phyloP scores from a whole-genome alignment of 352 stramenopile species.

The Phytophthora chlamydospora region DNA sequence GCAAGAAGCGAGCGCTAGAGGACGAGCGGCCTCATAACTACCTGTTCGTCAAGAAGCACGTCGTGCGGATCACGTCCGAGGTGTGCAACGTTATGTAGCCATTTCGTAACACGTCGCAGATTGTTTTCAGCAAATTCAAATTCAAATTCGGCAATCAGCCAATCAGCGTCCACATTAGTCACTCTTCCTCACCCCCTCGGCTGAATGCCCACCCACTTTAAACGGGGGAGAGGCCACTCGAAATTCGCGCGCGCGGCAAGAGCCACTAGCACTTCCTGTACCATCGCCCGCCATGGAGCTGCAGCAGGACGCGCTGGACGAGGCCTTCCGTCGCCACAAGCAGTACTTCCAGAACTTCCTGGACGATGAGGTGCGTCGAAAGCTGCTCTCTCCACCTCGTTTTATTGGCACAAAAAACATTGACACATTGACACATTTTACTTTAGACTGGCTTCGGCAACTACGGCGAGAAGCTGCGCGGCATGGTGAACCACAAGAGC shows the following conservation, averaged over 20 bases:
- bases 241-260: conserved; percentile 36
- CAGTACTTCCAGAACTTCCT: conserved; percentile 90
- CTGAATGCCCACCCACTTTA: conserved; percentile 12
- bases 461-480: conserved; percentile 81
- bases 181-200: neutral
- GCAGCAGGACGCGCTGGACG: conserved; percentile 84
- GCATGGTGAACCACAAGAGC: conserved; percentile 81
- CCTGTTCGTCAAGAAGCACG: conserved; percentile 72
- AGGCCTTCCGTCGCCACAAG: conserved; percentile 87
- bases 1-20: conserved; percentile 64
- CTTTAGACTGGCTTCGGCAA: conserved; percentile 72
- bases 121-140: neutral
- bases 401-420: conserved; percentile 4
- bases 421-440: neutral
- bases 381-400: neutral
- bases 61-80: conserved; percentile 54
- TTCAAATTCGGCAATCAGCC: too few relatives aligned
- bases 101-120: conserved; percentile 41
- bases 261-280: neutral
- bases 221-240: conserved; percentile 28
- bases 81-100: conserved; percentile 72
- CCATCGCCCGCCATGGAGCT: conserved; percentile 60
- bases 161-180: neutral
- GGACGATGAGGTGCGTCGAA: conserved; percentile 67
- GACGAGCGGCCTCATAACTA: conserved; percentile 74